Evolutionary conservation across 2,329 filamentous ascomycete species (phyloP), one percentile per base, ranked within the genome.

Genomic region (Beauveria sp.): DNA sequence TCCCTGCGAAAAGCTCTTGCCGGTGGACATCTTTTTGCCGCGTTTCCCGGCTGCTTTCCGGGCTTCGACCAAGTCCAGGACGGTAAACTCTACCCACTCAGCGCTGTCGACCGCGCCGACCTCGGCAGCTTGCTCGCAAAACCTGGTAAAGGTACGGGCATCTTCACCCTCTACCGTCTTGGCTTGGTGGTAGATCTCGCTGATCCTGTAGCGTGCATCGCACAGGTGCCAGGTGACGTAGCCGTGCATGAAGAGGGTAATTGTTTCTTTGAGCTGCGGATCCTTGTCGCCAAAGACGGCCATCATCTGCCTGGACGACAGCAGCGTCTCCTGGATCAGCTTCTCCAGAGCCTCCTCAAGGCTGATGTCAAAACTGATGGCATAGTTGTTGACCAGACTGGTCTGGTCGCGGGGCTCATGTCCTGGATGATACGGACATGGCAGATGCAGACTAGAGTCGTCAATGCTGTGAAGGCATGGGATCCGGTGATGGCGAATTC

Each of bases 201-300:
- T 50, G 14, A 67, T 53, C 18, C 64, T 51, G 61, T 65, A 67
- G 12, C 66, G 63, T 20, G 59, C 28, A 50, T 67, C 66, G 34
- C 63, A 64, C 22, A 67, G 22, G 34, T 67, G 65, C 65, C 64
- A 67, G 16, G 66, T 67, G 38, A 67, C 59, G 49, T 67, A 66
- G 54, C 65, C 66, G 38, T 67, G 65, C 46, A 65, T 55, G 48
- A 67, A 63, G 40, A 45, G 80, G 31, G 12, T 38, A 12, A 53
- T 53, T 22, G 34, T 40, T 16, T 40, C 49, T 7, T 51, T 51
- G 26, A 65, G 43, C 52, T 62, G 55, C 42, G 49, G 18, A 14
- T 67, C 65, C 46, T 66, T 67, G 50, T 64, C 62, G 7, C 26
- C 20, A 48, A 67, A 68, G 18, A 68, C 66, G 22, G 45, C 28